These are phyloP conservation scores for Rhododendron mucronatum DNA, from an alignment of 148 eudicot species.

Conservation along the genomic window DNA sequence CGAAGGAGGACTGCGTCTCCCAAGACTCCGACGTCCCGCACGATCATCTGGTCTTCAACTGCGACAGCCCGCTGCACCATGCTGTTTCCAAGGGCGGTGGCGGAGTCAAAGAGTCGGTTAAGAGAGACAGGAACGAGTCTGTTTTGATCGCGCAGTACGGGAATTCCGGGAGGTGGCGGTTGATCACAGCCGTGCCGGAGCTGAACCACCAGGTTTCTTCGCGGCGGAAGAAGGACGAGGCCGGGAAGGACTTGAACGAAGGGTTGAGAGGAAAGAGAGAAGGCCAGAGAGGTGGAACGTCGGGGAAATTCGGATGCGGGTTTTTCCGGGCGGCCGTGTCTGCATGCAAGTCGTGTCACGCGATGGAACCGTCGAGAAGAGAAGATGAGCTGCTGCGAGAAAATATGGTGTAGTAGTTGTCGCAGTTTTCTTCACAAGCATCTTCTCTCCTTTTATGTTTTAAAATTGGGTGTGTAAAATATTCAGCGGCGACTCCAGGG, in stretches of 20 bases:
- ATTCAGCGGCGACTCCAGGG: too few species aligned
- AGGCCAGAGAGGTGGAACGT: neutral
- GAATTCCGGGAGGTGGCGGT: conserved; percentile 55
- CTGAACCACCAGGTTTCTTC: neutral
- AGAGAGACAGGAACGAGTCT: neutral
- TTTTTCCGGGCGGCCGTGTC: neutral
- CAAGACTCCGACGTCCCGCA: neutral
- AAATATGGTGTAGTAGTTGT: neutral
- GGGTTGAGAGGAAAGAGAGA: neutral
- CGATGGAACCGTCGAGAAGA: neutral
- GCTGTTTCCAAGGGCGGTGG: neutral
- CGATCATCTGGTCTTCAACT: neutral
- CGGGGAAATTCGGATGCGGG: neutral
- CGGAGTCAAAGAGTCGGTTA: neutral
- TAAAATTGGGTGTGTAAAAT: too few species aligned
- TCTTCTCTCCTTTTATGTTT: too few species aligned
- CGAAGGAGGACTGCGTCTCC: neutral
- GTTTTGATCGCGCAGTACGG: conserved; percentile 19
- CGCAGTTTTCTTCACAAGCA: too few species aligned
- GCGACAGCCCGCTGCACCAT: neutral
- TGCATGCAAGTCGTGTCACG: neutral
- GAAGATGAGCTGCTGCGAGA: neutral
- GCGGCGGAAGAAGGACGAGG: neutral
- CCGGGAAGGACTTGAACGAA: neutral
- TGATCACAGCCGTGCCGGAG: conserved; percentile 33